Evolutionary conservation across 2,329 filamentous ascomycete species (phyloP).

Genomic region (Harringtonia aguacate): DNA sequence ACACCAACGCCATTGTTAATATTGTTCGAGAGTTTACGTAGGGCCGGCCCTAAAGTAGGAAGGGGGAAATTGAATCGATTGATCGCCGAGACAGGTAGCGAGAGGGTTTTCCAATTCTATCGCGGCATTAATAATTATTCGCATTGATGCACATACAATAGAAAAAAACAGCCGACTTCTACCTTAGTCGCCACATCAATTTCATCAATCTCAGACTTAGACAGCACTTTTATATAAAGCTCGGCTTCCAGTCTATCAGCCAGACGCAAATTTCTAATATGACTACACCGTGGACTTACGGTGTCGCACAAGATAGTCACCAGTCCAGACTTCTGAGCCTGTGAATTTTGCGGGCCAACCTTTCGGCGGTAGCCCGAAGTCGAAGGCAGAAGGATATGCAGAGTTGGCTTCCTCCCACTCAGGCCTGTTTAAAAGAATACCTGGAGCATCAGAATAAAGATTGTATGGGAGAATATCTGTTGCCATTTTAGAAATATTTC

Average conservation of each 20-base stretch:
- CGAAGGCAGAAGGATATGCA: background rate
- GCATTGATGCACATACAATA: background rate
- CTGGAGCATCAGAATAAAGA: conserved; percentile 1
- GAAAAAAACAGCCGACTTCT: too few relatives aligned
- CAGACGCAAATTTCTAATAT: background rate
- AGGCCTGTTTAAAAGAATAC: background rate
- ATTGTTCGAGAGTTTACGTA: background rate
- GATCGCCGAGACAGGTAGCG: background rate
- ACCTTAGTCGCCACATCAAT: background rate
- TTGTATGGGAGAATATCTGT: background rate
- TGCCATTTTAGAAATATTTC: background rate
- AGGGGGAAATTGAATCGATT: background rate
- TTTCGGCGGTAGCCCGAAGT: background rate
- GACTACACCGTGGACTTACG: background rate
- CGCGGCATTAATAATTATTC: background rate
- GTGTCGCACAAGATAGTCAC: background rate
- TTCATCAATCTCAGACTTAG: background rate
- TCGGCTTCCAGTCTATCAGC: background rate
- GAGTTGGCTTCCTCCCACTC: conserved; percentile 1
- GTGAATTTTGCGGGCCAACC: background rate
- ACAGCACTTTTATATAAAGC: background rate
- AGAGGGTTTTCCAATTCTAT: background rate
- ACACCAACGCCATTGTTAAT: background rate
- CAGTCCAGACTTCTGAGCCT: background rate
- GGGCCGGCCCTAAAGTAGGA: background rate